Evolutionary conservation across 2,329 filamentous ascomycete species (phyloP), one percentile per base, ranked within the genome.

Genomic region (Fusarium albosuccineum): DNA sequence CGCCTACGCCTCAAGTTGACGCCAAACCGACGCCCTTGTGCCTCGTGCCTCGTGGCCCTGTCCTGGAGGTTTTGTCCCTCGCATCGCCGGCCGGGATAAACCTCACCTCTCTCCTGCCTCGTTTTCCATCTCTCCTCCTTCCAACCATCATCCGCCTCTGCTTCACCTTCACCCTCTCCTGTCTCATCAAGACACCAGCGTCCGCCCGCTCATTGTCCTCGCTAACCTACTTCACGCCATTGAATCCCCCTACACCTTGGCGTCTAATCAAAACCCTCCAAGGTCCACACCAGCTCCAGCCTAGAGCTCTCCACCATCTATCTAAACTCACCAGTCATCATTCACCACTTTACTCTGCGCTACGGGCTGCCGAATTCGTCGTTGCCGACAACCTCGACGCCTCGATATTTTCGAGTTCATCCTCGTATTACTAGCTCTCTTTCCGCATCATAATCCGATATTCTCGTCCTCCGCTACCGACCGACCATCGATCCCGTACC

Each of bases 201-300:
- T 42, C 42, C 40, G 34, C 54, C 44, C 39, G 17, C 37, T 52
- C 34, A 14, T 54, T 22, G 14, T 55, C 30, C 39, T 49, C 16
- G 33, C 40, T 51, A 9, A 33, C 29, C 34, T 62, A 26, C 52
- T 58, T 57, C 46, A 33, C 57, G 51, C 67, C 50, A 57, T 64
- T 62, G 60, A 50, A 50, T 56, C 34, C 37, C 37, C 39, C 49
- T 59, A 56, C 48, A 46, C 39, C 59, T 60, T 67, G 67, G 57
- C 64, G 56, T 53, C 55, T 70, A 57, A 62, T 59, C 64, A 66
- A 59, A 68, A 54, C 27, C 46, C 50, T 63, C 16, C 53, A 22
- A 73, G 71, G 70, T 72, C 72, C 72, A 74, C 72, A 70, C 64
- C 67, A 74, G 72, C 72, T 74, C 67, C 67, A 73, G 68, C 48